A percentile compares a stretch with the other conserved stretches of the same genome.
These are phyloP conservation scores for Tricholomella constricta DNA, from an alignment of 768 basidiomycete species.

Conservation along the genomic window DNA sequence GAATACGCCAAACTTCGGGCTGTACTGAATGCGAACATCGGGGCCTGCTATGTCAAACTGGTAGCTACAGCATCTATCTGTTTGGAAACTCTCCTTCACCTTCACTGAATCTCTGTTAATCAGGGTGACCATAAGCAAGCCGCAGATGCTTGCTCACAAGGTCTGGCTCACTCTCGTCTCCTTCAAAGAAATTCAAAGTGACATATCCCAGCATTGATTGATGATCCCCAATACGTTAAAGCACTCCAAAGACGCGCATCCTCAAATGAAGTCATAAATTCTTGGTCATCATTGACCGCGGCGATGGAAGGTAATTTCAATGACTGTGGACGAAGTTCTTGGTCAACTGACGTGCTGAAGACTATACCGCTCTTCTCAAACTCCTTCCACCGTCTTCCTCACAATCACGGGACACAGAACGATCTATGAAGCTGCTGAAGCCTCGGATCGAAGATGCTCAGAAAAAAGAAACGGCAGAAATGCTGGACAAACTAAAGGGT, in stretches of 20 bases:
- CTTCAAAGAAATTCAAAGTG: conserved; percentile 46
- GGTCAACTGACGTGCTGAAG: conserved; percentile 38
- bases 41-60: conserved; percentile 79
- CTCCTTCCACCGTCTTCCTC: conserved; percentile 60
- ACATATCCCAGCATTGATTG: conserved; percentile 45
- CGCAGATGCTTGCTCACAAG: conserved; percentile 79
- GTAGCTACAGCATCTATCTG: conserved; percentile 42
- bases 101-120: conserved; percentile 6
- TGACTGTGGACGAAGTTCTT: background rate
- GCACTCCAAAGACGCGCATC: conserved; percentile 86
- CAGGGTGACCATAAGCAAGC: conserved; percentile 81
- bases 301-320: conserved; percentile 75
- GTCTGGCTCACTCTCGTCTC: conserved; percentile 31
- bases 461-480: conserved; percentile 86
- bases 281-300: conserved; percentile 81
- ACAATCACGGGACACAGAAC: conserved; percentile 48
- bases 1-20: conserved; percentile 64
- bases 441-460: conserved; percentile 75
- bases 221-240: conserved; percentile 86
- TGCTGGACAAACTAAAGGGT: conserved; percentile 90
- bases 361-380: conserved; percentile 73
- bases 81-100: background rate
- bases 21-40: conserved; percentile 84
- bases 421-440: conserved; percentile 56
- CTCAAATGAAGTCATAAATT: conserved; percentile 77